These are phyloP conservation scores for Aspergillus floridensis DNA, from an alignment of 2,329 filamentous ascomycete genomes.

Conservation along the genomic window DNA sequence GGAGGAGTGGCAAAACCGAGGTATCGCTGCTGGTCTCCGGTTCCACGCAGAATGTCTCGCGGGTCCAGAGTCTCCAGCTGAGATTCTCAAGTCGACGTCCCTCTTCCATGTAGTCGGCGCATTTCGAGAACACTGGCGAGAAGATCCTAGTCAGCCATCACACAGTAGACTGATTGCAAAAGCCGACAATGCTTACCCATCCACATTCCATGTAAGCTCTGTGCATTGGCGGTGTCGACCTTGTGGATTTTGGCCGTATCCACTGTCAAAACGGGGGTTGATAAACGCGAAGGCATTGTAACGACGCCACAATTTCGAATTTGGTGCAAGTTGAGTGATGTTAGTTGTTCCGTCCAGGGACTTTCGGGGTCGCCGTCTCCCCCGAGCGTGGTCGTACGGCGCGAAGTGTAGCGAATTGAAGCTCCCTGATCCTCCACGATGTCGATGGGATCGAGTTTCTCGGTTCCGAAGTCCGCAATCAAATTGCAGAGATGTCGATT, in stretches of 20 bases:
- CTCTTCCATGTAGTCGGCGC: conserved; percentile 89
- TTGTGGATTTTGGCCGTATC: conserved; percentile 90
- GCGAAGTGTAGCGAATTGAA: conserved; percentile 26
- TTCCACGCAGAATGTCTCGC: conserved; percentile 87
- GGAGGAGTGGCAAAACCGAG: conserved; percentile 51
- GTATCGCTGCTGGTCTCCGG: conserved; percentile 53
- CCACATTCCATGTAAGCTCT: conserved; percentile 96
- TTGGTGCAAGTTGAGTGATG: conserved; percentile 6
- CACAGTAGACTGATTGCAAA: background rate
- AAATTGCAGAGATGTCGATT: conserved; percentile 20
- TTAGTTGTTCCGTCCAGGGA: conserved; percentile 5
- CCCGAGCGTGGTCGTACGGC: conserved; percentile 45
- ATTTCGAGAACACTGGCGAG: conserved; percentile 79
- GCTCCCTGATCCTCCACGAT: conserved; percentile 19
- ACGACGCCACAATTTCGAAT: conserved; percentile 24
- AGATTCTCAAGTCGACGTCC: conserved; percentile 91
- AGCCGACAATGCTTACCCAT: conserved; percentile 65
- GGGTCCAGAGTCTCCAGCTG: conserved; percentile 92
- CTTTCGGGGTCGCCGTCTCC: conserved; percentile 45
- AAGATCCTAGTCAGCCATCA: conserved; percentile 23
- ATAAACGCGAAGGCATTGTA: conserved; percentile 78
- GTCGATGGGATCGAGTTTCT: conserved; percentile 8
- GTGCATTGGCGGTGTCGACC: conserved; percentile 87
- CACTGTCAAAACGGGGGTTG: conserved; percentile 83
- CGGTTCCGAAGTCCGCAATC: conserved; percentile 16